Evolutionary conservation across 108 stramenopile species (phyloP), one percentile per base, ranked within the genome.

Genomic region (Chaetoceros muelleri): DNA sequence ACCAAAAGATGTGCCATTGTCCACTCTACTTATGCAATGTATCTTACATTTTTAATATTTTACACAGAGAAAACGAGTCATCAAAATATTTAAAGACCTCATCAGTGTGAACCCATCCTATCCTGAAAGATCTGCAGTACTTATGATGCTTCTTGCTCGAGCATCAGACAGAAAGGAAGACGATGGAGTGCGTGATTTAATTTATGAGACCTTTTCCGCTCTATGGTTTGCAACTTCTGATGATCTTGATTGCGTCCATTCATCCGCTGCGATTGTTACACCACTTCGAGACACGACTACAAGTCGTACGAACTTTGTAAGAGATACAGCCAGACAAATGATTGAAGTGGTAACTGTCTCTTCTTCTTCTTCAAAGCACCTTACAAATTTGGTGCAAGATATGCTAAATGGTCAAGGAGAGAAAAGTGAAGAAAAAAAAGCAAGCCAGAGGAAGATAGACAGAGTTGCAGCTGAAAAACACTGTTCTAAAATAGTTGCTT

Each of bases 121-220:
- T 65, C 61, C 69, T 52, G 81, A 82, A 27, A 73, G 93, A 50
- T 79, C 85, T 13, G 68, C 62, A 19, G 90, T 81, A 18, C 90
- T 87, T 58, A 68, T 70, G 30, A 60, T 51, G 13, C 76, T 95
- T 74, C 62, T 97, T 27, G 68, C 83, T 60, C 65, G 89, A 19
- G 85, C 84, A 40, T 75, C 77, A 29, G 80, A 95, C 61, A 85
- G 84, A 21, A 93, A 94, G 61, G 96, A 97, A 61, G 96, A 97
- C 64, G 96, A 97, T 55, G 67, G 69, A 1, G 90, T 97, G 2
- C 84, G 92, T 45, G 96, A 97, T 59, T 55, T 89, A 28, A 80
- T 97, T 23, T 78, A 89, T 55, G 93, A 87, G 21, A 84, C 91
- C 13, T 95, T 97, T 64, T 59, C 75, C 51, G 75, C 73, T 10